Base-by-base conservation (phyloP, 2,329 filamentous ascomycete genomes). In the Xylaria sp. region DNA sequence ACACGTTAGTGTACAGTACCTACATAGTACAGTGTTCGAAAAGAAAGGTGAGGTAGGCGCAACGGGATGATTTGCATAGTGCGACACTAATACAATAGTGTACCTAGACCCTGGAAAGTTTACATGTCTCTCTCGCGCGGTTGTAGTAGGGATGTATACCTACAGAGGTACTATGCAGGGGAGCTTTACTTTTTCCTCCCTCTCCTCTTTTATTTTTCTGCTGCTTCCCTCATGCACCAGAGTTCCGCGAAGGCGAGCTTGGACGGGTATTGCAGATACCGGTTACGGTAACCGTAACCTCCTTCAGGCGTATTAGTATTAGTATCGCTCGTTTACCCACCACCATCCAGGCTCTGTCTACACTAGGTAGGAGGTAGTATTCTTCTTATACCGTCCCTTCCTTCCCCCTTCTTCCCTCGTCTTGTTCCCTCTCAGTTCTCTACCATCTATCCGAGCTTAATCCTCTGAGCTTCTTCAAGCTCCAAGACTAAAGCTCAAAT, bases 11-110 rank as follows among this genome's bases (percentile, higher is more conserved):
- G 18, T 18, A 47, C n/a, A 18, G 47, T 48, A 48, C 25, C 5
- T 53, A 53, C 27, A 5, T 16, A n/a, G n/a, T 58, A 58, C 21
- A 58, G 12, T 58, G 54, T 25, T 42, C 32, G 42, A 27, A 25
- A 12, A 25, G 47, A 21, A 50, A 25, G 21, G 47, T 10, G 23
- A 25, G n/a, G 37, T 16, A 12, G 37, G 37, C 12, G 16, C 12
- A 54, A 51, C 16, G 48, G 29, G 37, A 37, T 63, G 65, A 63
- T 67, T 67, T 53, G 55, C 60, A 60, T 68, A 29, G 65, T 65
- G 40, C 9, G 23, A 51, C 32, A 3, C 57, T 60, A 68, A 57
- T 13, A 18, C 40, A 35, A 42, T 50, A 53, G 50, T 27, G 50
- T 53, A 53, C 50, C 50, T 32, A 54, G 40, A 67, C 53, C 53